A percentile compares a stretch with the other conserved stretches of the same genome.
These are phyloP conservation scores for Aquilaria malaccensis DNA, from an alignment of 345 rosid genomes.

Conservation along the genomic window DNA sequence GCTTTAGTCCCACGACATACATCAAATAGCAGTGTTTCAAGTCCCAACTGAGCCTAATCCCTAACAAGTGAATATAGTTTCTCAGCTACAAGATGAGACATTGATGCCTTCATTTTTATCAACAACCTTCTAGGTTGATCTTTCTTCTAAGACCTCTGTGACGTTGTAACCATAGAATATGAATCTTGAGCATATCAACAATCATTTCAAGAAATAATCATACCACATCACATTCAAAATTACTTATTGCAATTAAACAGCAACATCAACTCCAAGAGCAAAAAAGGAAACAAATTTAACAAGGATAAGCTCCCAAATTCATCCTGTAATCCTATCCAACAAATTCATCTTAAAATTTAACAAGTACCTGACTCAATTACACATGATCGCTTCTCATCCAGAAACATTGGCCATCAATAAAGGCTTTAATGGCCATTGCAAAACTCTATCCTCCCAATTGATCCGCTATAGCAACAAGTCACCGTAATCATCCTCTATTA, in stretches of 20 bases:
- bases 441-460: too few relatives aligned
- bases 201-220: neutral
- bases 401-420: too few relatives aligned
- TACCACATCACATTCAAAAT: too few relatives aligned
- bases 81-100: conserved; percentile 71
- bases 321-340: too few relatives aligned
- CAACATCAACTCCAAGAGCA: too few relatives aligned
- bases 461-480: too few relatives aligned
- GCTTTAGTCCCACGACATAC: conserved; percentile 97
- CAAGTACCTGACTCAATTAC: conserved; percentile 39
- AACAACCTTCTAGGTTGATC: conserved; percentile 29
- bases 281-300: too few relatives aligned
- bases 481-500: too few relatives aligned
- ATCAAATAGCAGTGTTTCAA: conserved; percentile 82
- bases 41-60: conserved; percentile 89
- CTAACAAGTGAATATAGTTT: conserved; percentile 92
- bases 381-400: too few relatives aligned
- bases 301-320: too few relatives aligned
- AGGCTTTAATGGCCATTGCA: too few relatives aligned
- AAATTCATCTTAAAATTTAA: too few relatives aligned
- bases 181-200: neutral
- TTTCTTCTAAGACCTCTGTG: conserved; percentile 89
- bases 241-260: conserved; percentile 18
- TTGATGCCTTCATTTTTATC: conserved; percentile 37
- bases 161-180: conserved; percentile 5